phyloP scores from a whole-genome alignment of 116 monocot genomes.

The Posidonia oceanica region DNA sequence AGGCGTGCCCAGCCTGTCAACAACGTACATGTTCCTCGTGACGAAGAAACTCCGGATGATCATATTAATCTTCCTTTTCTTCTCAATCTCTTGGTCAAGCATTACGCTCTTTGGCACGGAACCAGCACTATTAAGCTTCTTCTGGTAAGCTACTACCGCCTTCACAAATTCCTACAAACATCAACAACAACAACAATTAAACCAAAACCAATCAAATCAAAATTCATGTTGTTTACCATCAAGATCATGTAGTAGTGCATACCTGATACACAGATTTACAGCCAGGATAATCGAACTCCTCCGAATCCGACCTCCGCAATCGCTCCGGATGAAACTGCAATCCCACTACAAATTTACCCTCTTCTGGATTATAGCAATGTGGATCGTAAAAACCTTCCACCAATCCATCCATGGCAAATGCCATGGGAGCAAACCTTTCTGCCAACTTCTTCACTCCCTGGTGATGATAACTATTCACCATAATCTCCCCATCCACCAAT shows the following conservation, averaged over 20 bases:
- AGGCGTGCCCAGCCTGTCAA: slow-evolving; percentile 9
- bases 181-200: neutral
- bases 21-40: slow-evolving; percentile 21
- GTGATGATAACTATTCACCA: slow-evolving; percentile 95
- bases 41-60: slow-evolving; percentile 2
- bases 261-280: slow-evolving; percentile 82
- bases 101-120: neutral
- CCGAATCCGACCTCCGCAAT: slow-evolving; percentile 39
- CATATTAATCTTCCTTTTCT: slow-evolving; percentile 3
- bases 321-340: slow-evolving; percentile 97
- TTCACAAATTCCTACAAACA: slow-evolving; percentile 1
- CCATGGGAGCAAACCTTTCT: slow-evolving; percentile 72
- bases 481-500: slow-evolving; percentile 34
- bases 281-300: slow-evolving; percentile 89
- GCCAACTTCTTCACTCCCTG: slow-evolving; percentile 87
- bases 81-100: neutral
- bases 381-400: slow-evolving; percentile 91
- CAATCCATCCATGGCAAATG: slow-evolving; percentile 60
- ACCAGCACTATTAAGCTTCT: neutral
- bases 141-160: slow-evolving; percentile 3
- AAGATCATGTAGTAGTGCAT: neutral
- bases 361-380: slow-evolving; percentile 48
- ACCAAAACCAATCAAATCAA: neutral
- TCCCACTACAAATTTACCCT: slow-evolving; percentile 87
- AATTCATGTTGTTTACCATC: too few species aligned